Percentiles rank a stretch among this genome's conserved stretches.
Evolutionary conservation across 331 rosid genomes (phyloP).

Genomic region (Quercus phellos): DNA sequence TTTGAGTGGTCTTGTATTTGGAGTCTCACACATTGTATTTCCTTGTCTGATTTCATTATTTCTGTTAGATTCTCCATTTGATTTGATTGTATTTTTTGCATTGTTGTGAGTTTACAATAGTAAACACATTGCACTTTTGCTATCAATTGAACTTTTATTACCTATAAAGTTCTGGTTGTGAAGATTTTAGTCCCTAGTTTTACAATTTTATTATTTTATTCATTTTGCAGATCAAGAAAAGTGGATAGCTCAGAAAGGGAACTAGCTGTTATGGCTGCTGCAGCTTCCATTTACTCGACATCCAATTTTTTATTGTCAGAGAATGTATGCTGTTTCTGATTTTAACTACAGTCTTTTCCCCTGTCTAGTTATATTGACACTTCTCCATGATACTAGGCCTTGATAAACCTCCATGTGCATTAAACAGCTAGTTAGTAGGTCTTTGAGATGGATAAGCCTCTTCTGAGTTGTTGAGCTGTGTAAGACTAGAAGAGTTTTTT

Average conservation of each 20-base stretch:
- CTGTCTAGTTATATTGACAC: slow-evolving; percentile 11
- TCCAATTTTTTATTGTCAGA: slow-evolving; percentile 70
- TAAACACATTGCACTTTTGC: too few relatives aligned
- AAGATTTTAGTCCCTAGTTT: neutral
- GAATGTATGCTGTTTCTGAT: slow-evolving; percentile 42
- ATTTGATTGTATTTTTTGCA: too few relatives aligned
- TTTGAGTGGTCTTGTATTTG: too few relatives aligned
- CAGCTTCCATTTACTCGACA: slow-evolving; percentile 92
- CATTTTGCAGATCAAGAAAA: slow-evolving; percentile 37
- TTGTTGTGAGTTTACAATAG: too few relatives aligned
- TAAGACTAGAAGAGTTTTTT: slow-evolving; percentile 23
- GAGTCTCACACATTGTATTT: too few relatives aligned
- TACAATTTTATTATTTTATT: neutral
- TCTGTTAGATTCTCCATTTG: too few relatives aligned
- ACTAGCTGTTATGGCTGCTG: slow-evolving; percentile 90
- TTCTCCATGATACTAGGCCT: neutral
- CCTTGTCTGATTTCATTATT: too few relatives aligned
- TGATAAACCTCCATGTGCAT: slow-evolving; percentile 9
- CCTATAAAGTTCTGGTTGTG: neutral
- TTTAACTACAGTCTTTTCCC: neutral
- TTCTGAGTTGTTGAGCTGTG: slow-evolving; percentile 24
- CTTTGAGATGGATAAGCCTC: slow-evolving; percentile 11
- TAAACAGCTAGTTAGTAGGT: slow-evolving; percentile 15
- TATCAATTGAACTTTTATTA: too few relatives aligned
- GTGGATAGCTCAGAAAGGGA: slow-evolving; percentile 60